Evolutionary conservation across 148 eudicot species (phyloP), one percentile per base, ranked within the genome.

Genomic region (Rhododendron simsii): DNA sequence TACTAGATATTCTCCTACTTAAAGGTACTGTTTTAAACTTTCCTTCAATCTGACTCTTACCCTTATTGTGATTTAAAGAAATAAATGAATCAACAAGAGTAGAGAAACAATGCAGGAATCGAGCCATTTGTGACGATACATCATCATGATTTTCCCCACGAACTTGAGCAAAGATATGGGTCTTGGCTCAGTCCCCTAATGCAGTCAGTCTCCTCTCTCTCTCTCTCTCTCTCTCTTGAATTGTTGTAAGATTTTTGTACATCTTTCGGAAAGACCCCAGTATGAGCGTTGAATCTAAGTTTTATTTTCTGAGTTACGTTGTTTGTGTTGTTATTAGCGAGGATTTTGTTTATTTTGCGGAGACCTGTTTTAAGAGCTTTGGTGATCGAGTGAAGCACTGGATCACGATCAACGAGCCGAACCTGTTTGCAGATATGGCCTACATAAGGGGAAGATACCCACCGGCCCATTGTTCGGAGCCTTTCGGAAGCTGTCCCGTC

Each of bases 391-490:
- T 96, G 44, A 95, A 91, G 92, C 57, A 93, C 48, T 96, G 99
- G 99, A 74, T 75, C 3, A 94, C 98, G 0, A 94, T 96, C 87
- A 96, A 95, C n/a, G 99, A 96, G 78, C 98, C 99, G 44, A 95
- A 94, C 83, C 57, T 96, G 55, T 86, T 88, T 33, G 30, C 92
- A 0, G 85, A 78, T 30, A 33, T 90, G 79, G 90, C 89, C 0
- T 95, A 95, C 74, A 89, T 85, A 18, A 47, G 39, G 33, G 98
- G 95, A 39, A 14, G 0, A 1, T 96, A 88, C 87, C 98, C 98
- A 20, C 99, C 99, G 0, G 90, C 87, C 12, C 98, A 79, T 85
- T 96, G 99, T 82, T 96, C 99, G 5, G 87, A 84, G 16, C 92
- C 93, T 57, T 92, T 88, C 28, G 93, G 93, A 3, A 90, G 88